phyloP scores from a whole-genome alignment of 1,139 yeast genomes.

The Debaryomycetaceae sp. region DNA sequence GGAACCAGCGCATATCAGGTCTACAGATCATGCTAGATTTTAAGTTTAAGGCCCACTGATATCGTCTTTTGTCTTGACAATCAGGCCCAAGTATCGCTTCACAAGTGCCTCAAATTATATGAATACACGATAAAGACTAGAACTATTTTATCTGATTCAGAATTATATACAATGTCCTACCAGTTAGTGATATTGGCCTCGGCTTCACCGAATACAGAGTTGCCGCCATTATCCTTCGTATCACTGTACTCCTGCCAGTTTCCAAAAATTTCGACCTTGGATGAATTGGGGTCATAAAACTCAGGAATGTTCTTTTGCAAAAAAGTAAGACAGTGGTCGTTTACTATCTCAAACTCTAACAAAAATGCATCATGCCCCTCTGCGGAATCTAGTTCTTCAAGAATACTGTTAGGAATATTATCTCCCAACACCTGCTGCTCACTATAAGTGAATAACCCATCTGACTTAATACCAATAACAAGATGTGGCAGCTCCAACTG shows the following conservation, averaged over 20 bases:
- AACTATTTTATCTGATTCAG: not conserved
- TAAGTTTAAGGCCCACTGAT: too few species aligned
- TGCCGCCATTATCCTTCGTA: constrained; percentile 46
- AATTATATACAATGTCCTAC: constrained; percentile 30
- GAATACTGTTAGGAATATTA: constrained; percentile 62
- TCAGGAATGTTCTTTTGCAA: constrained; percentile 55
- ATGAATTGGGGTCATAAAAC: constrained; percentile 41
- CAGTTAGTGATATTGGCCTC: constrained; percentile 85
- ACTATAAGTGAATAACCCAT: constrained; percentile 86
- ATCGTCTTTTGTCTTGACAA: too few species aligned
- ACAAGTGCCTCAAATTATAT: too few species aligned
- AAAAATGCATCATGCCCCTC: constrained; percentile 98
- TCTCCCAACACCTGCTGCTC: constrained; percentile 86
- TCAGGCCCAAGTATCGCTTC: too few species aligned
- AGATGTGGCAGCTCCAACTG: constrained; percentile 70
- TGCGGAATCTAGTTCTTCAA: constrained; percentile 80
- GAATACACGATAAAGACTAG: too few species aligned
- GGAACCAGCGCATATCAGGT: too few species aligned
- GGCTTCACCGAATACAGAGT: constrained; percentile 91
- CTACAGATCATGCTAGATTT: too few species aligned
- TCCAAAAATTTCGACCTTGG: constrained; percentile 49
- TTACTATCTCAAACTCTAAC: constrained; percentile 81
- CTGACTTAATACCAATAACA: constrained; percentile 85
- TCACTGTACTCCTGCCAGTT: constrained; percentile 46
- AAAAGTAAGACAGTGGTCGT: constrained; percentile 65